A percentile compares a stretch with the other conserved stretches of the same genome.
phyloP scores from a whole-genome alignment of 2,329 filamentous ascomycete genomes.

The Nannizziopsis arthrosporioides region DNA sequence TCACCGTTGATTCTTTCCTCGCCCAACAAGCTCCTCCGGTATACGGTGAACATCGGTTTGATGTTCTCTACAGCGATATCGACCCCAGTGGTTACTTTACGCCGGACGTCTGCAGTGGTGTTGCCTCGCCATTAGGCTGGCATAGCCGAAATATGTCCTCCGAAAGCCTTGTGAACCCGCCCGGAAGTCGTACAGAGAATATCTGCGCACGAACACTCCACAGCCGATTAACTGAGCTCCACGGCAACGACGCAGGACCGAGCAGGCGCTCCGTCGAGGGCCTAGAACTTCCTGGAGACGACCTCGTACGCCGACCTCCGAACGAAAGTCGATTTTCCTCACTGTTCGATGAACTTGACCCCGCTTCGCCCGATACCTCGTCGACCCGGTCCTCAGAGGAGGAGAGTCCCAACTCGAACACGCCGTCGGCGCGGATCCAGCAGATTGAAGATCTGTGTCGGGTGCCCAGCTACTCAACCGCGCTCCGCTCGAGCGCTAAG shows the following conservation, averaged over 20 bases:
- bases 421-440: constrained; percentile 35
- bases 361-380: constrained; percentile 16
- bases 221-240: constrained; percentile 50
- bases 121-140: constrained; percentile 67
- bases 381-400: constrained; percentile 40
- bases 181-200: constrained; percentile 43
- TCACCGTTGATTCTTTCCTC: constrained; percentile 42
- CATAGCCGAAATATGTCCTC: constrained; percentile 60
- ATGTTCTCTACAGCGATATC: constrained; percentile 80
- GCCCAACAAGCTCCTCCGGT: constrained; percentile 70
- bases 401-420: constrained; percentile 35
- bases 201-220: constrained; percentile 57
- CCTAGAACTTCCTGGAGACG: constrained; percentile 13
- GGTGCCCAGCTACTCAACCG: constrained; percentile 67
- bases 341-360: constrained; percentile 21
- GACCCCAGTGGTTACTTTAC: constrained; percentile 73
- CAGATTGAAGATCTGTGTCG: constrained; percentile 57
- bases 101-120: constrained; percentile 52
- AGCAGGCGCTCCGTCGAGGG: constrained; percentile 10
- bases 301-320: constrained; percentile 17
- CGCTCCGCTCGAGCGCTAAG: constrained; percentile 53
- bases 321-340: constrained; percentile 20
- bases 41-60: constrained; percentile 80
- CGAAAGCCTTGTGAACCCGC: constrained; percentile 59
- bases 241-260: constrained; percentile 22